Conservation (phyloP, 495 filamentous ascomycete genomes). For the Penicillium antarcticum region DNA sequence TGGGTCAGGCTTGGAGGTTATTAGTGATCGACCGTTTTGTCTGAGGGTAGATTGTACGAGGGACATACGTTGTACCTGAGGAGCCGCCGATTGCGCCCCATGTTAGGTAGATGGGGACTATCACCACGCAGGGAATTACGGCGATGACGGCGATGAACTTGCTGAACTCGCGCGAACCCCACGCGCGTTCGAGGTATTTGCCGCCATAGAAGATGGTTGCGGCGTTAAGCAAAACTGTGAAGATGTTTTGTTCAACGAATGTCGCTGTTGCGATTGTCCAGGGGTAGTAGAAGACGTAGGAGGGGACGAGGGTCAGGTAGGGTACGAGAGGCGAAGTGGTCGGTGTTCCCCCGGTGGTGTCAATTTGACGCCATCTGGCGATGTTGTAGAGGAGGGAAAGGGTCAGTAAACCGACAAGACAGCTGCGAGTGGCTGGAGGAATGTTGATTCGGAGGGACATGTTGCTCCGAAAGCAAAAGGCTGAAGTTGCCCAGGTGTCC, state of each 20-base stretch:
- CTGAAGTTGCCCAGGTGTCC: constrained; percentile 8
- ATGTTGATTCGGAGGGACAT: constrained; percentile 89
- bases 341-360: constrained; percentile 48
- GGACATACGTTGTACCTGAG: constrained; percentile 64
- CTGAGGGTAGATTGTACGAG: constrained; percentile 6
- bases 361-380: constrained; percentile 57
- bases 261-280: constrained; percentile 89
- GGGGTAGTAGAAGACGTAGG: constrained; percentile 77
- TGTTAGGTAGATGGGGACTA: constrained; percentile 68
- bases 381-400: constrained; percentile 81
- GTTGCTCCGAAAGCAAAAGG: constrained; percentile 21
- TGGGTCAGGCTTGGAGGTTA: constrained; percentile 58
- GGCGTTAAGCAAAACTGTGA: constrained; percentile 76
- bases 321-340: constrained; percentile 62
- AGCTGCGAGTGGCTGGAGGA: constrained; percentile 81
- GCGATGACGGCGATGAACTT: constrained; percentile 81
- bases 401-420: constrained; percentile 67
- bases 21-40: constrained; percentile 23
- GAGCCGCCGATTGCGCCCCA: constrained; percentile 69
- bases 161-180: constrained; percentile 87
- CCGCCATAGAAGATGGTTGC: constrained; percentile 89
- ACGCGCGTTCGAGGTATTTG: constrained; percentile 91
- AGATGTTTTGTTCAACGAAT: constrained; percentile 89
- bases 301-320: constrained; percentile 83
- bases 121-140: constrained; percentile 74